Percentiles rank a stretch among this genome's conserved stretches.
Conservation (phyloP, 176 grass and related monocot genomes). For the Oryza coarctata region DNA sequence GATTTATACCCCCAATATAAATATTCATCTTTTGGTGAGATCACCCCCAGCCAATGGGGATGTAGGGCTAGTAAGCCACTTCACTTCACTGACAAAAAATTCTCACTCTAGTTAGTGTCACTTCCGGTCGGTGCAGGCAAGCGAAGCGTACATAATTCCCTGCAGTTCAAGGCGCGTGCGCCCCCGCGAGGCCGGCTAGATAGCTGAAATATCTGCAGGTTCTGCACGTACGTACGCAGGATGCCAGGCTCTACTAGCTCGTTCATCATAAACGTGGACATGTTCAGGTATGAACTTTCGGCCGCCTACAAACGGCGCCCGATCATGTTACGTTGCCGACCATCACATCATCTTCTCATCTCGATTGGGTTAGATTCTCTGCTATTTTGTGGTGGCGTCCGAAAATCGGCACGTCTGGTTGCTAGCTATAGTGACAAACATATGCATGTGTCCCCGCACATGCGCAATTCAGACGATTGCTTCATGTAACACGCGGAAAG, state of each 20-base stretch:
- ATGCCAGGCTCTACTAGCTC: neutral
- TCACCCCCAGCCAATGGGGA: neutral
- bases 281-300: neutral
- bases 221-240: neutral
- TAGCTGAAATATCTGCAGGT: neutral
- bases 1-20: neutral
- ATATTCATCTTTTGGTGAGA: neutral
- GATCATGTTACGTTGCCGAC: neutral
- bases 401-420: neutral
- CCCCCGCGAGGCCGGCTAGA: neutral
- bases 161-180: no score
- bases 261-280: neutral
- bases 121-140: neutral
- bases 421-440: no score
- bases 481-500: no score
- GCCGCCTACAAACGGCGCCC: neutral
- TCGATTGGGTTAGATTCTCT: neutral
- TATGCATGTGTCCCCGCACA: no score
- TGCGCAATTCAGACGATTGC: no score
- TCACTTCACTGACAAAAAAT: no score
- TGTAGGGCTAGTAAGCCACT: no score
- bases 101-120: neutral
- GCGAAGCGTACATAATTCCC: neutral
- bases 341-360: neutral
- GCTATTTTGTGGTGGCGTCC: neutral